phyloP scores from a whole-genome alignment of 2,329 filamentous ascomycete genomes.

The Tolypocladium inflatum region DNA sequence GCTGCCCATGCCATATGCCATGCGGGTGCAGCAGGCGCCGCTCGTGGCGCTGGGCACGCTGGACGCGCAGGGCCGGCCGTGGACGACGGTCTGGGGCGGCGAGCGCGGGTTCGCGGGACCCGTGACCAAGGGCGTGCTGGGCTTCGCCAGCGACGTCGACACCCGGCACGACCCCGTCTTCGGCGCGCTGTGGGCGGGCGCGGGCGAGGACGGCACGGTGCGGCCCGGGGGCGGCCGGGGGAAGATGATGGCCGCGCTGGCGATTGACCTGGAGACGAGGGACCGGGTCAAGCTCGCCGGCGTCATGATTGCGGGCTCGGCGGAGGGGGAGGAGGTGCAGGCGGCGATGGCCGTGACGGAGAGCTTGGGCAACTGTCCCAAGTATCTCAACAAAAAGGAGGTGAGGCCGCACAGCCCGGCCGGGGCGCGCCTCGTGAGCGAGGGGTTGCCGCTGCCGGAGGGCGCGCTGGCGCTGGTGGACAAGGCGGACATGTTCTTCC shows the following conservation, averaged over 20 bases:
- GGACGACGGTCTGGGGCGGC: constrained; percentile 75
- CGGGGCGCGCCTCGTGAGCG: constrained; percentile 36
- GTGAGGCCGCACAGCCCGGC: constrained; percentile 39
- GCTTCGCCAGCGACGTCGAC: constrained; percentile 53
- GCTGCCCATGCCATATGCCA: constrained; percentile 50
- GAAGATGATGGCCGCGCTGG: constrained; percentile 38
- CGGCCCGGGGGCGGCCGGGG: constrained; percentile 27
- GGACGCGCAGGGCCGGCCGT: constrained; percentile 55
- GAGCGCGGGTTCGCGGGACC: constrained; percentile 56
- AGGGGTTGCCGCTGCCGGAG: constrained; percentile 33
- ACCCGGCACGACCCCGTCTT: constrained; percentile 60
- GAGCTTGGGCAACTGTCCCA: constrained; percentile 75
- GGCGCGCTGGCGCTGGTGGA: constrained; percentile 50
- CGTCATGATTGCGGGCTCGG: constrained; percentile 50
- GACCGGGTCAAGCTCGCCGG: constrained; percentile 69
- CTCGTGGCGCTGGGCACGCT: constrained; percentile 66
- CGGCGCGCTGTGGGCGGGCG: constrained; percentile 46
- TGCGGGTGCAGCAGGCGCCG: constrained; percentile 51
- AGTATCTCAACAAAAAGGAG: constrained; percentile 70
- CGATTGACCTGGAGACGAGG: constrained; percentile 42
- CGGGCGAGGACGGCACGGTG: constrained; percentile 30
- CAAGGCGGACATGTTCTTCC: constrained; percentile 67
- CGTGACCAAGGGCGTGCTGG: constrained; percentile 54
- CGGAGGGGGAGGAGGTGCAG: constrained; percentile 25
- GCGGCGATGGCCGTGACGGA: constrained; percentile 62